Evolutionary conservation across 306 rosid species (phyloP).

Genomic region (Malus domestica): ASM211411v1 NC_041795.1:31369001-31369500

Average conservation of each 20-base stretch:
- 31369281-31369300: neutral
- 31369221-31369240: constrained; percentile 7
- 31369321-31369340: neutral
- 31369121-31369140: constrained; percentile 11
- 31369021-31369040: neutral
- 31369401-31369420: neutral
- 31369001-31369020: neutral
- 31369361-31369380: neutral
- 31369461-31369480: neutral
- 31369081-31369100: constrained; percentile 25
- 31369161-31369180: constrained; percentile 41
- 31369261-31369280: constrained; percentile 2
- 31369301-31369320: neutral
- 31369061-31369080: constrained; percentile 5
- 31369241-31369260: neutral
- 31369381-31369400: neutral
- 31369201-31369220: constrained; percentile 18
- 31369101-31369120: constrained; percentile 12
- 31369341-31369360: constrained; percentile 2
- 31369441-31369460: neutral
- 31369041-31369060: neutral
- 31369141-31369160: neutral
- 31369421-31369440: constrained; percentile 7
- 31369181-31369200: constrained; percentile 20
- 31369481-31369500: neutral